Conservation (phyloP, 148 eudicot species). For the Selenicereus undatus region DNA sequence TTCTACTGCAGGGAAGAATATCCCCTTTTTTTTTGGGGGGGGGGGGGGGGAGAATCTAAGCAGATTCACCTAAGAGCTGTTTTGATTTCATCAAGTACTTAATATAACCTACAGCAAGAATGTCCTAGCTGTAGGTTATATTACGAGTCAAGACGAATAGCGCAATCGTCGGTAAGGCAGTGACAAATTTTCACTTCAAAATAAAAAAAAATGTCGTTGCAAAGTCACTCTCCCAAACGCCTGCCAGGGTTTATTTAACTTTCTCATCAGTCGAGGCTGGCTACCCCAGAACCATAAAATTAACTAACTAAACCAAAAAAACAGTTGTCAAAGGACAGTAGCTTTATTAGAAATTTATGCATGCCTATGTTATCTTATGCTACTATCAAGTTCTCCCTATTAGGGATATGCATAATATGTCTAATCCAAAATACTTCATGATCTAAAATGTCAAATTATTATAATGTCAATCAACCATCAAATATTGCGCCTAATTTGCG, state of each 20-base stretch:
- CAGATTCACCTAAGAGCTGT: background rate
- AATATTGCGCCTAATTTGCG: no score
- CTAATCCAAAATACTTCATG: no score
- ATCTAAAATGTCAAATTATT: no score
- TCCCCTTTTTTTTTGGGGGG: no score
- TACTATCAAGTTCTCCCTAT: no score
- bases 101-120: background rate
- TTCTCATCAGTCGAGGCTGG: constrained; percentile 8
- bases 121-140: no score
- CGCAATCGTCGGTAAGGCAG: constrained; percentile 8
- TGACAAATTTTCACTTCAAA: constrained; percentile 7
- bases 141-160: constrained; percentile 7
- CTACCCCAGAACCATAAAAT: background rate
- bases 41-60: background rate
- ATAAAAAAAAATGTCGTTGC: constrained; percentile 15
- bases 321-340: background rate
- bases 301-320: background rate
- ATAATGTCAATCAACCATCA: no score
- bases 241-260: background rate
- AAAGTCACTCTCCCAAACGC: background rate
- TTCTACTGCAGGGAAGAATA: background rate
- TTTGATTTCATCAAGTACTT: background rate
- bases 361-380: background rate
- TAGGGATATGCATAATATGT: no score
- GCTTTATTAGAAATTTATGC: background rate